Percentiles rank a stretch among this genome's conserved stretches.
Evolutionary conservation across 495 filamentous ascomycete genomes (phyloP).

Genomic region (Acidiella bohemica): DNA sequence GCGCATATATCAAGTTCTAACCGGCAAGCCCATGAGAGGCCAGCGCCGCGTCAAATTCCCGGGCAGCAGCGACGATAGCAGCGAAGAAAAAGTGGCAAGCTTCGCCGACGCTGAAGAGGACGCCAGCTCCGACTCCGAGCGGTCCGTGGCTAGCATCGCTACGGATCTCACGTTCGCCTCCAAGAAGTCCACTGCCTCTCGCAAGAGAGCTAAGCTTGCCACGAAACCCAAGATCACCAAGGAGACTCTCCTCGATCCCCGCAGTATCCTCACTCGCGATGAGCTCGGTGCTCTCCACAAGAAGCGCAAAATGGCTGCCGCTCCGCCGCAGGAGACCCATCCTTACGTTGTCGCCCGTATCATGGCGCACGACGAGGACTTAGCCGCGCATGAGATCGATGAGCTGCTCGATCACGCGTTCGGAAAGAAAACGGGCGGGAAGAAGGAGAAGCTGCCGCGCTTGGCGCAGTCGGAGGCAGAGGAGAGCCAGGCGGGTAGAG

Average conservation of each 20-base stretch:
- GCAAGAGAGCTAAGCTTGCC: no score
- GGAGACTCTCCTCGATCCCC: slow-evolving; percentile 12
- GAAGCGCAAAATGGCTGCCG: slow-evolving; percentile 9
- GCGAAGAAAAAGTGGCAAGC: no score
- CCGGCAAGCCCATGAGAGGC: no score
- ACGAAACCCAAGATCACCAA: no score
- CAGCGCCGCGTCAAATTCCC: no score
- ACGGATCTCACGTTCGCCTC: no score
- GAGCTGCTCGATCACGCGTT: slow-evolving; percentile 11
- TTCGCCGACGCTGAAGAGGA: no score
- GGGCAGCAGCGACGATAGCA: no score
- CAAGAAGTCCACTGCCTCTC: no score
- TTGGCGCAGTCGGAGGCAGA: slow-evolving; percentile 12
- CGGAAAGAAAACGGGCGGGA: slow-evolving; percentile 6
- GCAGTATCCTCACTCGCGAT: slow-evolving; percentile 10
- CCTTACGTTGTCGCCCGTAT: slow-evolving; percentile 12
- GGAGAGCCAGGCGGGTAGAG: background rate
- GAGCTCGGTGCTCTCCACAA: slow-evolving; percentile 14
- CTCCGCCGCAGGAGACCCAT: slow-evolving; percentile 2
- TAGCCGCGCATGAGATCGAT: slow-evolving; percentile 1
- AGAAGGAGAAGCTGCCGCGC: slow-evolving; percentile 3
- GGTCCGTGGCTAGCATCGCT: no score
- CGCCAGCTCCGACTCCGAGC: no score
- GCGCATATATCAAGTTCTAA: no score
- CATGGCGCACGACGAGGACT: slow-evolving; percentile 3